Conservation (phyloP, 257 asterid genomes). For the Nicotiana tabacum region DNA sequence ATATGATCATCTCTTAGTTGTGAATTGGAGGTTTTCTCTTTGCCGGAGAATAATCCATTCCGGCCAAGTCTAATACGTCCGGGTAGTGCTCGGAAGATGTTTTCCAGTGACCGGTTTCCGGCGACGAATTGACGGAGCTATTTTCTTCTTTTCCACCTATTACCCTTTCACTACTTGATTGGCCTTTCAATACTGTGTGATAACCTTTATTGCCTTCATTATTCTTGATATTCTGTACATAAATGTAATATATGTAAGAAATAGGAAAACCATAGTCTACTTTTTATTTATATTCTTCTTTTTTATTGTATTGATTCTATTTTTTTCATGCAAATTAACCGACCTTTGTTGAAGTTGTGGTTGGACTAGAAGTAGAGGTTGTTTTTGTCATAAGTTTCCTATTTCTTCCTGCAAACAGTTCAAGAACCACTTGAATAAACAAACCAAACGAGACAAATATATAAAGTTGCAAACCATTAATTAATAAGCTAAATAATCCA, state of each 20-base stretch:
- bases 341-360: slow-evolving; percentile 41
- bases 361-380: slow-evolving; percentile 24
- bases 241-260: slow-evolving; percentile 8
- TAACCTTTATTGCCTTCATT: slow-evolving; percentile 28
- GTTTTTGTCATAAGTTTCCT: slow-evolving; percentile 44
- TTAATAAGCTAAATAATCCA: not conserved
- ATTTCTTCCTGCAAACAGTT: slow-evolving; percentile 47
- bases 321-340: slow-evolving; percentile 18
- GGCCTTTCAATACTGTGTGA: slow-evolving; percentile 10
- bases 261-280: not conserved
- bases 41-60: slow-evolving; percentile 85
- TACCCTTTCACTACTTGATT: slow-evolving; percentile 20
- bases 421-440: not conserved
- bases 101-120: slow-evolving; percentile 19
- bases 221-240: slow-evolving; percentile 32
- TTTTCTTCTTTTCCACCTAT: slow-evolving; percentile 27
- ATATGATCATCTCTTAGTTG: slow-evolving; percentile 32
- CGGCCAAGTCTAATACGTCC: slow-evolving; percentile 56
- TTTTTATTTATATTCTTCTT: too few relatives aligned
- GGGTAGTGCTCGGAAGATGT: slow-evolving; percentile 32
- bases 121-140: slow-evolving; percentile 20
- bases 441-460: not conserved
- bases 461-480: not conserved
- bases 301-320: not conserved
- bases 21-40: slow-evolving; percentile 71